phyloP scores from a whole-genome alignment of 2,329 filamentous ascomycete species.

The Aspergillus quadricinctus region DNA sequence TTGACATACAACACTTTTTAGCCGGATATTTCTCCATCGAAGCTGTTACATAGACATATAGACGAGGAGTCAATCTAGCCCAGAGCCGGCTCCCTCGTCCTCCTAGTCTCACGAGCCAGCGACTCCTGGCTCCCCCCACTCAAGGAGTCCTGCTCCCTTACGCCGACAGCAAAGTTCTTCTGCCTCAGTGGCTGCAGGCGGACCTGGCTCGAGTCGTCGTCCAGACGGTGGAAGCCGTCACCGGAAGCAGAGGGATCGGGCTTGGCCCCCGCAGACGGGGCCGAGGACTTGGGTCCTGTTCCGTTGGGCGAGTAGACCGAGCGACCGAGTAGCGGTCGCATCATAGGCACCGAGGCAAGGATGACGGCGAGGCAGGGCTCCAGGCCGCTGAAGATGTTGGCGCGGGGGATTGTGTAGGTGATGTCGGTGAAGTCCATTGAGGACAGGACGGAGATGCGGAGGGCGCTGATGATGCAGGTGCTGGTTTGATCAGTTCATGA shows the following conservation, averaged over 20 bases:
- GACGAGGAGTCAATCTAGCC: too few relatives aligned
- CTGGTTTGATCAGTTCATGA: constrained; percentile 12
- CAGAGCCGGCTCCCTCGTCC: too few relatives aligned
- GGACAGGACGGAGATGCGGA: constrained; percentile 33
- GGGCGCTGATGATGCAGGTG: constrained; percentile 32
- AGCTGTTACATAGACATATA: too few relatives aligned
- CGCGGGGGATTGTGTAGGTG: constrained; percentile 30
- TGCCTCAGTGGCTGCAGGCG: constrained; percentile 19
- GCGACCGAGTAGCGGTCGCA: constrained; percentile 37
- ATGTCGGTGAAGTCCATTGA: constrained; percentile 33
- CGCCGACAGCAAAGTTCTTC: constrained; percentile 11
- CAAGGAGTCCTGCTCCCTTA: background rate
- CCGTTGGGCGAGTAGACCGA: constrained; percentile 12
- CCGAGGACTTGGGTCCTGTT: constrained; percentile 10
- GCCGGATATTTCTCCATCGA: too few relatives aligned
- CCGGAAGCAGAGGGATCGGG: constrained; percentile 4
- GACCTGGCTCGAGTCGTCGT: constrained; percentile 26
- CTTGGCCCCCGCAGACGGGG: constrained; percentile 1
- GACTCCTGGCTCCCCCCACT: too few relatives aligned
- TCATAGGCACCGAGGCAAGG: constrained; percentile 39
- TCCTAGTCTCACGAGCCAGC: too few relatives aligned
- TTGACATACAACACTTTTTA: too few relatives aligned
- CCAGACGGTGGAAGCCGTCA: constrained; percentile 22
- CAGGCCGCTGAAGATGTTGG: constrained; percentile 35
- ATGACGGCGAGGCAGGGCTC: constrained; percentile 40